These are phyloP conservation scores for Penicillium angulare DNA, from an alignment of 495 filamentous ascomycete genomes.

Conservation along the genomic window DNA sequence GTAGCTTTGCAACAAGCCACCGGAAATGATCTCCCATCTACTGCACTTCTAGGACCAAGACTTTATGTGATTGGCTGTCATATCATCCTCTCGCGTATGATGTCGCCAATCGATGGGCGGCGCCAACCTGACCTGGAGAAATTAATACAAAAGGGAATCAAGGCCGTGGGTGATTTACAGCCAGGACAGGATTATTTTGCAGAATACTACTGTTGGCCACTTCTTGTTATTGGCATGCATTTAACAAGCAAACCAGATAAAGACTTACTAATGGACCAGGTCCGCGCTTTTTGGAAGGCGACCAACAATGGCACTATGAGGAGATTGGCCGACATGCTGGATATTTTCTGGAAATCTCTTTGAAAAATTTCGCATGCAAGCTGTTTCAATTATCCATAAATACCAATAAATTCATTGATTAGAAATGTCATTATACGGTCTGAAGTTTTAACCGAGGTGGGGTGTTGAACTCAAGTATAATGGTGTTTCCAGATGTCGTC, in stretches of 20 bases:
- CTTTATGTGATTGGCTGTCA: background rate
- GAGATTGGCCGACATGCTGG: constrained; percentile 15
- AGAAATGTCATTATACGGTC: too few species aligned
- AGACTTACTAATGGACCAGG: constrained; percentile 13
- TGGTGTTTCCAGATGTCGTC: too few species aligned
- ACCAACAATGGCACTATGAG: constrained; percentile 26
- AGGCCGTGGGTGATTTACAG: constrained; percentile 9
- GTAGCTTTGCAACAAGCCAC: too few species aligned
- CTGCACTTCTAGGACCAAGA: background rate
- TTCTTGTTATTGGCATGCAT: constrained; percentile 12
- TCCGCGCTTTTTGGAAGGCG: constrained; percentile 13
- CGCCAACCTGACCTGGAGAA: background rate
- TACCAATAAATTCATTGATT: too few species aligned
- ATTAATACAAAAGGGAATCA: constrained; percentile 8
- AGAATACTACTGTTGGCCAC: constrained; percentile 29
- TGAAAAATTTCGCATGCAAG: background rate
- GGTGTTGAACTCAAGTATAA: too few species aligned
- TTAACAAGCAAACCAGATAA: constrained; percentile 2
- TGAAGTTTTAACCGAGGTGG: too few species aligned
- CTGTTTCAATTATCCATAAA: too few species aligned
- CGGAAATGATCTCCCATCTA: too few species aligned
- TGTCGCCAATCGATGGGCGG: background rate
- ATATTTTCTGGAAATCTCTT: constrained; percentile 1
- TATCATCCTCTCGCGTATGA: background rate
- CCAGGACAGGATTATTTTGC: constrained; percentile 23